Conservation (phyloP, 352 stramenopile genomes). For the Phytophthora nicotianae region DNA sequence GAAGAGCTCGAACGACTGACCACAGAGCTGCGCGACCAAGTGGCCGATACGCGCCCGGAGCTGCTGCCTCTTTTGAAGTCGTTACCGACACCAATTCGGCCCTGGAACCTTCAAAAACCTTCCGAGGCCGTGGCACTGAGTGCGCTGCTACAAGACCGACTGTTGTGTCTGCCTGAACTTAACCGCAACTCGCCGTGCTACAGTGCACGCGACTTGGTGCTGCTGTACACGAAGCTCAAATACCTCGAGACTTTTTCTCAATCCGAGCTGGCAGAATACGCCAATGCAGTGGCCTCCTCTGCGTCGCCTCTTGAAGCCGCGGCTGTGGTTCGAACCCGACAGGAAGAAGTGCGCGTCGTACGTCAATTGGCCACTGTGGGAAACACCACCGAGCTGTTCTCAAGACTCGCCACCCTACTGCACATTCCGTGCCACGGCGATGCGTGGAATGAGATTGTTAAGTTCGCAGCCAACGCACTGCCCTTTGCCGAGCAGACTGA, state of each 20-base stretch:
- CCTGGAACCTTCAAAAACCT: constrained; percentile 49
- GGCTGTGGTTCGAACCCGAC: constrained; percentile 14
- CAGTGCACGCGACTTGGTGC: constrained; percentile 74
- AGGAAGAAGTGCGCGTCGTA: constrained; percentile 71
- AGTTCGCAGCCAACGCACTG: constrained; percentile 75
- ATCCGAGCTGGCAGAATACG: constrained; percentile 64
- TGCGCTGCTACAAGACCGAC: constrained; percentile 67
- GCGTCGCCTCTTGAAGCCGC: constrained; percentile 5
- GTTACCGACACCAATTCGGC: constrained; percentile 4
- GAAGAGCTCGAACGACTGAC: constrained; percentile 21
- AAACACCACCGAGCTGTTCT: constrained; percentile 67
- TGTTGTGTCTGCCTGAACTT: constrained; percentile 75
- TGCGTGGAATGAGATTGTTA: constrained; percentile 77
- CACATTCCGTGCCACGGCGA: constrained; percentile 77
- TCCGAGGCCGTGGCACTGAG: constrained; percentile 70
- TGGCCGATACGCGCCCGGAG: constrained; percentile 53
- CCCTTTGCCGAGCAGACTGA: constrained; percentile 87
- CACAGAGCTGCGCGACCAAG: constrained; percentile 46
- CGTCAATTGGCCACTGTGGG: constrained; percentile 63
- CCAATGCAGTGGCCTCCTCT: constrained; percentile 18
- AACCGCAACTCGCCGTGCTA: constrained; percentile 85
- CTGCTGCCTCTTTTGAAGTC: constrained; percentile 57
- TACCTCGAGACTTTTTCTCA: constrained; percentile 81
- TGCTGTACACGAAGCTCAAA: constrained; percentile 86
- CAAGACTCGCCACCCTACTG: constrained; percentile 63